These are phyloP conservation scores for Aaosphaeria arxii DNA, from an alignment of 2,329 filamentous ascomycete genomes.

Conservation along the genomic window DNA sequence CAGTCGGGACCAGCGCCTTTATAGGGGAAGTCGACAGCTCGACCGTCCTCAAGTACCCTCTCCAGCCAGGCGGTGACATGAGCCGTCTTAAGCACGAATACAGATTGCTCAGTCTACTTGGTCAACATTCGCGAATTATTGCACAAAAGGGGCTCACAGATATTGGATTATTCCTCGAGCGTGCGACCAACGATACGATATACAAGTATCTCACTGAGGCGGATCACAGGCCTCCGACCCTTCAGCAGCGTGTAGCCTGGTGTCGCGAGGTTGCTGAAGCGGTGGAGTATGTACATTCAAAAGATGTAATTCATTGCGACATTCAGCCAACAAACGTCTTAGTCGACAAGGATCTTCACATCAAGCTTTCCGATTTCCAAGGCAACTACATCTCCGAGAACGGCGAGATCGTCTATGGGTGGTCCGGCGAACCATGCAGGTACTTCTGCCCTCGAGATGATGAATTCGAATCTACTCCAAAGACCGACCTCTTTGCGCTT, in stretches of 20 bases:
- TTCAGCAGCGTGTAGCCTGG: constrained; percentile 5
- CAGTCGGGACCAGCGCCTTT: constrained; percentile 1
- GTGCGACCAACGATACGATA: no score
- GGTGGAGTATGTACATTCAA: constrained; percentile 11
- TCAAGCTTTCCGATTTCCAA: constrained; percentile 11
- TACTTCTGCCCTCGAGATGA: no score
- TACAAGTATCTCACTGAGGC: no score
- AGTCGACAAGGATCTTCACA: constrained; percentile 6
- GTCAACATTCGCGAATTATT: constrained; percentile 10
- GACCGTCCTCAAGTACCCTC: constrained; percentile 10
- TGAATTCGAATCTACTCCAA: no score
- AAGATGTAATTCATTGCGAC: constrained; percentile 10
- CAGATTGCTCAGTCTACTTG: constrained; percentile 8
- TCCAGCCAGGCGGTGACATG: constrained; percentile 4
- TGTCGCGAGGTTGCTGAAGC: constrained; percentile 10
- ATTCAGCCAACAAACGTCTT: constrained; percentile 9
- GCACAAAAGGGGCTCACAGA: constrained; percentile 7
- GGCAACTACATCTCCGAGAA: constrained; percentile 7
- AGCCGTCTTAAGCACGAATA: constrained; percentile 5
- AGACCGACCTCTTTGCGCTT: no score
- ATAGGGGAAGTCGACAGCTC: constrained; percentile 7
- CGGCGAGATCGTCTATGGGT: constrained; percentile 2
- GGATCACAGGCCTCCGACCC: no score
- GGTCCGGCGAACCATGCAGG: no score
- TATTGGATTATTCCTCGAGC: constrained; percentile 11